Evolutionary conservation across 176 grass and related monocot species (phyloP).

Genomic region (Saccharum officinarum): DNA sequence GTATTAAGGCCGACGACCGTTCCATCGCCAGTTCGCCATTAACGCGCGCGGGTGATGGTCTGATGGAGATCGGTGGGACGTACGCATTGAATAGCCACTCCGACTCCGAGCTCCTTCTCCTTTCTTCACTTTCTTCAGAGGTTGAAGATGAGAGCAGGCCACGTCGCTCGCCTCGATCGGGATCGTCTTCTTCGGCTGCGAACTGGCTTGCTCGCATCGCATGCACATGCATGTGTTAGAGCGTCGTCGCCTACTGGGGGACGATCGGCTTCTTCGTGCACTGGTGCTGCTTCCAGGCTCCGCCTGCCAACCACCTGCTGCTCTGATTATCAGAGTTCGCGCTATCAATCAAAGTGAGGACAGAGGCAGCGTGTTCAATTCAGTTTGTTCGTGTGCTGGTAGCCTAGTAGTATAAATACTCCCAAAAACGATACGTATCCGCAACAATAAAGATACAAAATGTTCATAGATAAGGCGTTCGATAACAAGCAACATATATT

Average conservation of each 20-base stretch:
- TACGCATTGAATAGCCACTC: slow-evolving; percentile 16
- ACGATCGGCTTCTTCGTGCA: neutral
- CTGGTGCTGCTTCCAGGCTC: neutral
- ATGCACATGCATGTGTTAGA: neutral
- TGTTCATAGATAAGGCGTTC: neutral
- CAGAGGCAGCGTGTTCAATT: neutral
- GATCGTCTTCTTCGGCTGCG: neutral
- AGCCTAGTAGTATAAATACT: neutral
- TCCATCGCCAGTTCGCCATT: slow-evolving; percentile 2
- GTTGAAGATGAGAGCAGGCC: neutral
- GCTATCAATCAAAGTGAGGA: neutral
- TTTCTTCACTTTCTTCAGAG: neutral
- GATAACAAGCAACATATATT: neutral
- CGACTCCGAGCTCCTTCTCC: neutral
- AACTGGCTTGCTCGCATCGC: too few species aligned
- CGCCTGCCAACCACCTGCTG: neutral
- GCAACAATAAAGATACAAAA: neutral
- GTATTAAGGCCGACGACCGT: too few species aligned
- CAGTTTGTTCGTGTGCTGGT: neutral
- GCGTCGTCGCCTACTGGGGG: neutral
- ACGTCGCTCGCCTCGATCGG: neutral
- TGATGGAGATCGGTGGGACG: neutral
- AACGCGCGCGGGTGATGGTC: neutral
- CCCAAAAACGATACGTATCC: neutral
- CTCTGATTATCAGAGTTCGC: neutral